Conservation (phyloP, 371 early-diverging fungal species). For the Mucor plumbeus region DNA sequence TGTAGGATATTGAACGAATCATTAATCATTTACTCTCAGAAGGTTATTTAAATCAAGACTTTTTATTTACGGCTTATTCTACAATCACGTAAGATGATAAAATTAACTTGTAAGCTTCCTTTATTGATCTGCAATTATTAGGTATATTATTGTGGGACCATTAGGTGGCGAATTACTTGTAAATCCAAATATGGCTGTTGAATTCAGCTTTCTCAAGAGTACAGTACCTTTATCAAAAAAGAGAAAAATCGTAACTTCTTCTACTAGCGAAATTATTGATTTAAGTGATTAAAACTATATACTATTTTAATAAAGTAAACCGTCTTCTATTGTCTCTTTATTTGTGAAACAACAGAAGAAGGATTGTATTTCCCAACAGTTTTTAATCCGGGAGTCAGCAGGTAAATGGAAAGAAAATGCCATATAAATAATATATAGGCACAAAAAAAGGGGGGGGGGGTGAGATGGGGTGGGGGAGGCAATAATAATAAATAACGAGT, state of each 20-base stretch:
- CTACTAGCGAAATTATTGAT: neutral
- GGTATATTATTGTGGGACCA: conserved; percentile 24
- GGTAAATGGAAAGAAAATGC: conserved; percentile 5
- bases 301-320: too few species aligned
- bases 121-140: conserved; percentile 1
- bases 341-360: neutral
- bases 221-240: neutral
- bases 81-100: conserved; percentile 28
- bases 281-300: neutral
- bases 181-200: neutral
- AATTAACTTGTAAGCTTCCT: neutral
- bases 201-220: conserved; percentile 7
- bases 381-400: conserved; percentile 20
- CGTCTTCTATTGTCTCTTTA: neutral
- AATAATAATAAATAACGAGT: neutral
- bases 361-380: conserved; percentile 8
- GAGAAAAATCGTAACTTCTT: neutral
- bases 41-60: conserved; percentile 25
- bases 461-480: neutral
- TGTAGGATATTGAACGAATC: conserved; percentile 32
- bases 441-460: neutral
- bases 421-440: neutral
- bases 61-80: conserved; percentile 25
- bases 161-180: neutral
- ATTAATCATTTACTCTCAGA: conserved; percentile 17